These are phyloP conservation scores for Arthrobotrys pseudoclavata DNA, from an alignment of 2,329 filamentous ascomycete genomes.

Conservation along the genomic window DNA sequence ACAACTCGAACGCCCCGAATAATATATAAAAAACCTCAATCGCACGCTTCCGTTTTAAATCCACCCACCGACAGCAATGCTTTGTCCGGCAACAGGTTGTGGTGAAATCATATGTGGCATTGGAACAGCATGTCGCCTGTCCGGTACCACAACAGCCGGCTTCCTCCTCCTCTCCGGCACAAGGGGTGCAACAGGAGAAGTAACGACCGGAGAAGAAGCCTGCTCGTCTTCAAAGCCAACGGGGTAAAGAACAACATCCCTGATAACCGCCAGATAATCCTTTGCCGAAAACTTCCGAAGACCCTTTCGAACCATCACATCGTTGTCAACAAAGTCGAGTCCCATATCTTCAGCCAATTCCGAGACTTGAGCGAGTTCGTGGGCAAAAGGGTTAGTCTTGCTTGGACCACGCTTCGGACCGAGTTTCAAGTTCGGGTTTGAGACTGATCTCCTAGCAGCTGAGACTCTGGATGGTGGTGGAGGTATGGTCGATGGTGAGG, in stretches of 20 bases:
- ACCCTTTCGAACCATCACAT: constrained; percentile 77
- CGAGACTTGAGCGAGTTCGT: constrained; percentile 90
- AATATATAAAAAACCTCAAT: not conserved
- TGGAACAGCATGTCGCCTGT: constrained; percentile 25
- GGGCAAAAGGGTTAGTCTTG: constrained; percentile 81
- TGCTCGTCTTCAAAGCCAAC: constrained; percentile 22
- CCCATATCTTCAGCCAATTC: constrained; percentile 87
- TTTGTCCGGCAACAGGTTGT: constrained; percentile 30
- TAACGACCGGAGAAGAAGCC: not conserved
- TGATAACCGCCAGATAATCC: constrained; percentile 85
- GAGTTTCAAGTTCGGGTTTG: constrained; percentile 63
- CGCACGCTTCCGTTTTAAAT: constrained; percentile 30
- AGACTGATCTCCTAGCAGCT: constrained; percentile 47
- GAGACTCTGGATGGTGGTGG: constrained; percentile 51
- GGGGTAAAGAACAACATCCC: constrained; percentile 55
- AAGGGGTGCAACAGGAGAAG: constrained; percentile 9
- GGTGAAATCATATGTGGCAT: constrained; percentile 31
- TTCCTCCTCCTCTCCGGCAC: constrained; percentile 43
- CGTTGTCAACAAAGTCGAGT: constrained; percentile 73
- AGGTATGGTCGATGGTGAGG: constrained; percentile 32
- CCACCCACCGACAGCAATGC: constrained; percentile 49
- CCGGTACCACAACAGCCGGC: constrained; percentile 27
- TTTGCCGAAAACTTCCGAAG: constrained; percentile 81
- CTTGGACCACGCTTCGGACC: constrained; percentile 63
- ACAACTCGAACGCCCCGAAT: constrained; percentile 17